Evolutionary conservation across 495 filamentous ascomycete species (phyloP).

Genomic region (Hyphodiscus hymeniophilus): DNA sequence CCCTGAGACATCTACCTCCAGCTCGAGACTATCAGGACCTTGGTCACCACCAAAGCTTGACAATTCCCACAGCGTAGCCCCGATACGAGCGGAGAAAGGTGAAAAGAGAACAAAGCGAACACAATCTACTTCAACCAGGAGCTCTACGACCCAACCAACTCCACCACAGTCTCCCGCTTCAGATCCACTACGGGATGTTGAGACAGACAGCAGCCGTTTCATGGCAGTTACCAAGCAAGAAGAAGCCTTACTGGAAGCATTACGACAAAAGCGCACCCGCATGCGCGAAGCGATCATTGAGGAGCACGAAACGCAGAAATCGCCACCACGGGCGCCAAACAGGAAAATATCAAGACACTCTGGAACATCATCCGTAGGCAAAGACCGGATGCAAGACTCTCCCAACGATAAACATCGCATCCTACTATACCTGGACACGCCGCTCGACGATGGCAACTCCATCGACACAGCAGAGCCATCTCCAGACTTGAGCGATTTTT

Average conservation of each 20-base stretch:
- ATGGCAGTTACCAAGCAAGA: conserved; percentile 87
- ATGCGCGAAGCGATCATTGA: conserved; percentile 66
- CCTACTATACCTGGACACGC: conserved; percentile 19
- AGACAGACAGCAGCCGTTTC: conserved; percentile 45
- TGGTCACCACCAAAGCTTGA: conserved; percentile 2
- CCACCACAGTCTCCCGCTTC: conserved; percentile 39
- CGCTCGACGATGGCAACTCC: conserved; percentile 2
- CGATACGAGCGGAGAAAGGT: conserved; percentile 1
- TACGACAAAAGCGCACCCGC: conserved; percentile 68
- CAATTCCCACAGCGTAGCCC: not conserved
- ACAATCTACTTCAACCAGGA: conserved; percentile 7
- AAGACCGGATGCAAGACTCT: not conserved
- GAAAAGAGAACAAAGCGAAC: conserved; percentile 1
- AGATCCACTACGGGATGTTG: conserved; percentile 28
- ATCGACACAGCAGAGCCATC: conserved; percentile 21
- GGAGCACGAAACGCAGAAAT: conserved; percentile 31
- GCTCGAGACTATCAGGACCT: conserved; percentile 3
- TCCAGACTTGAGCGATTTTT: conserved; percentile 23
- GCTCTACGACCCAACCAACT: conserved; percentile 32
- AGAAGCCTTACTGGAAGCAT: conserved; percentile 70
- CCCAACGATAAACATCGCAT: conserved; percentile 7
- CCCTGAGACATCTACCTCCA: conserved; percentile 1
- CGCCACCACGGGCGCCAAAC: conserved; percentile 13
- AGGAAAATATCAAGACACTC: conserved; percentile 6
- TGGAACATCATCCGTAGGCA: conserved; percentile 7